Conservation (phyloP, 345 rosid genomes). For the Rubroshorea leprosula region DNA sequence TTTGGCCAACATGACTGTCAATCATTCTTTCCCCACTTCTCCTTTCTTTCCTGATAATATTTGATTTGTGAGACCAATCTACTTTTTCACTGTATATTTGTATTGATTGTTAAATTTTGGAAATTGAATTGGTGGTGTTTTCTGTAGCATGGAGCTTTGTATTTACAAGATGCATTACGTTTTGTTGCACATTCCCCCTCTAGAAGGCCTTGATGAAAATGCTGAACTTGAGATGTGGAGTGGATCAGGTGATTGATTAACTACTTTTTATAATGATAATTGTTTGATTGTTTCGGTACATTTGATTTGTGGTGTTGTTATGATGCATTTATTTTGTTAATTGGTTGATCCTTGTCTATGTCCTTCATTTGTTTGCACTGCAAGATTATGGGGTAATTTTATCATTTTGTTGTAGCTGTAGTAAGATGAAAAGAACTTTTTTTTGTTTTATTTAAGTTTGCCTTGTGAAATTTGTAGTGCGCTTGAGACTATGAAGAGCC, state of each 20-base stretch:
- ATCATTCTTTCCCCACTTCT: not conserved
- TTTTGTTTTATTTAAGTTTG: not conserved
- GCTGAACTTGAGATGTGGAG: slow-evolving; percentile 73
- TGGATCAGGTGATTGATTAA: slow-evolving; percentile 52
- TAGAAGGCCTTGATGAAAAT: slow-evolving; percentile 32
- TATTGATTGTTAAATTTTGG: too few species aligned
- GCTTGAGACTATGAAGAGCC: not conserved
- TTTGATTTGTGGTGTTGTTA: not conserved
- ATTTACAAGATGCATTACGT: slow-evolving; percentile 49
- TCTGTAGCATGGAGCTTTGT: slow-evolving; percentile 23
- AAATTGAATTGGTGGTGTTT: not conserved
- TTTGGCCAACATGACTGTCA: not conserved
- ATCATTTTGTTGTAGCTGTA: not conserved
- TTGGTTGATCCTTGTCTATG: not conserved
- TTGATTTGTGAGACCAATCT: not conserved
- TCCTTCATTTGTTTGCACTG: not conserved
- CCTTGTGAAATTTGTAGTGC: not conserved
- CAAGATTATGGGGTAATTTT: too few species aligned
- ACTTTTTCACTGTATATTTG: not conserved
- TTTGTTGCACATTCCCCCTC: slow-evolving; percentile 50
- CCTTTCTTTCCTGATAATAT: too few species aligned
- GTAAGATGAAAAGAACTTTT: not conserved
- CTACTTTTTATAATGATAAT: not conserved
- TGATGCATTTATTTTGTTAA: not conserved
- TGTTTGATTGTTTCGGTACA: not conserved